Percentiles rank a stretch among this genome's conserved stretches.
These are phyloP conservation scores for Cutaneotrichosporon arboriforme DNA, from an alignment of 1,284 basidiomycete genomes.

Conservation along the genomic window DNA sequence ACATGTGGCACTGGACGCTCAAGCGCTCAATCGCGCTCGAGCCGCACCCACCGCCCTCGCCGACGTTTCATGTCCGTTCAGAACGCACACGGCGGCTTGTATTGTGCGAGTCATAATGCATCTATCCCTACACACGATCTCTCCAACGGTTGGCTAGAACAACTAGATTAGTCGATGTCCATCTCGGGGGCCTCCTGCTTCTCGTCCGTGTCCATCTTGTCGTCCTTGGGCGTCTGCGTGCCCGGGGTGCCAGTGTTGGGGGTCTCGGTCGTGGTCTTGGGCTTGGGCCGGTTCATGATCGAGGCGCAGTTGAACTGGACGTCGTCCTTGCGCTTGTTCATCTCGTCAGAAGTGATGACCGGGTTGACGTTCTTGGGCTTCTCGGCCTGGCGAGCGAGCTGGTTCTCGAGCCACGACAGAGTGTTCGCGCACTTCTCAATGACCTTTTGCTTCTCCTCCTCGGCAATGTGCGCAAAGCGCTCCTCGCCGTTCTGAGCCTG, in stretches of 20 bases:
- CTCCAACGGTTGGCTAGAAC: not conserved
- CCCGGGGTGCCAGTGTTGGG: constrained; percentile 52
- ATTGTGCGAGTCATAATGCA: not conserved
- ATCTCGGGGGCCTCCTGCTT: constrained; percentile 40
- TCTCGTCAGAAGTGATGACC: constrained; percentile 69
- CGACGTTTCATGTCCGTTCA: not conserved
- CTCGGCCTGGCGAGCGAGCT: constrained; percentile 76
- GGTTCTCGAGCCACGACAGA: constrained; percentile 91
- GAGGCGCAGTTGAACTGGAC: constrained; percentile 75
- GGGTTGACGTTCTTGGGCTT: constrained; percentile 79
- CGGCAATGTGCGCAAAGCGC: constrained; percentile 77
- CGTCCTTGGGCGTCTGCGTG: constrained; percentile 56
- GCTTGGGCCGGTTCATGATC: constrained; percentile 81
- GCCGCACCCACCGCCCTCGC: not conserved
- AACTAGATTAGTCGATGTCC: constrained; percentile 40
- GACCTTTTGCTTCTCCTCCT: constrained; percentile 75
- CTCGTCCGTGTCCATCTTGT: constrained; percentile 58
- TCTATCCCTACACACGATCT: constrained; percentile 5
- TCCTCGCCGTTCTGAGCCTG: constrained; percentile 77
- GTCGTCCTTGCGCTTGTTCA: constrained; percentile 82
- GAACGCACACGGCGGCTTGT: not conserved
- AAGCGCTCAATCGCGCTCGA: not conserved
- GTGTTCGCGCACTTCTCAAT: constrained; percentile 59
- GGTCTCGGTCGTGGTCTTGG: constrained; percentile 58
- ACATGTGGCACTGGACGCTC: not conserved